Conservation (phyloP, 495 filamentous ascomycete species). For the Polyplosphaeria fusca region DNA sequence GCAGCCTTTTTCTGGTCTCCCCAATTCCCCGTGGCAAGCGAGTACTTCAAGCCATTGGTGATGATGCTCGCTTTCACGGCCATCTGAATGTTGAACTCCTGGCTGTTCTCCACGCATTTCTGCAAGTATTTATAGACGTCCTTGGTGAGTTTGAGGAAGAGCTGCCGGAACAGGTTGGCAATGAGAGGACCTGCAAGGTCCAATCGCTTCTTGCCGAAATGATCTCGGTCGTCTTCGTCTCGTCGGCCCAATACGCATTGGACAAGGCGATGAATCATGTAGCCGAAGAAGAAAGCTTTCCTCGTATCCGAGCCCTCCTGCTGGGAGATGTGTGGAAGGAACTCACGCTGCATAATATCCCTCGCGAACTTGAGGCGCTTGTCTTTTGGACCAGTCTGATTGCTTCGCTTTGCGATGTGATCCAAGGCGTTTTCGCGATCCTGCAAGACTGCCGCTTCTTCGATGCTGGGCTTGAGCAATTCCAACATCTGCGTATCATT, state of each 20-base stretch:
- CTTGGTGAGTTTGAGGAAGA: slow-evolving; percentile 81
- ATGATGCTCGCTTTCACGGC: slow-evolving; percentile 88
- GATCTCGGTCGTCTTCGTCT: slow-evolving; percentile 94
- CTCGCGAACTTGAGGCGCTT: slow-evolving; percentile 86
- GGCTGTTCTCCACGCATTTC: slow-evolving; percentile 80
- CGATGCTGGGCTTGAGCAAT: slow-evolving; percentile 92
- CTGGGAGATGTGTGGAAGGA: slow-evolving; percentile 94
- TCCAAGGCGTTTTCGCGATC: slow-evolving; percentile 94
- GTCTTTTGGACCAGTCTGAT: slow-evolving; percentile 71
- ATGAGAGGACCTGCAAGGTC: slow-evolving; percentile 93
- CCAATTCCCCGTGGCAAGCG: slow-evolving; percentile 98
- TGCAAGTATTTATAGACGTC: slow-evolving; percentile 89
- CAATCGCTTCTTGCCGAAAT: slow-evolving; percentile 97
- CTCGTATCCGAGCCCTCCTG: slow-evolving; percentile 92
- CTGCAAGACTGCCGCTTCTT: slow-evolving; percentile 93
- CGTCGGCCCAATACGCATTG: slow-evolving; percentile 86
- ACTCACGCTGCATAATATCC: slow-evolving; percentile 94
- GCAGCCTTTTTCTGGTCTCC: slow-evolving; percentile 98
- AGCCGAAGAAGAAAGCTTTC: slow-evolving; percentile 97
- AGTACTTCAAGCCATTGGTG: slow-evolving; percentile 92
- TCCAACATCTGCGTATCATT: slow-evolving; percentile 96
- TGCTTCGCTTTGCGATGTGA: slow-evolving; percentile 89
- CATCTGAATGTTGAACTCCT: slow-evolving; percentile 82
- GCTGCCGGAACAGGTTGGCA: slow-evolving; percentile 83
- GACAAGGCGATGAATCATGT: slow-evolving; percentile 94